Conservation (phyloP, 192 early-diverging fungal genomes). For the Allomyces javanicus region DNA sequence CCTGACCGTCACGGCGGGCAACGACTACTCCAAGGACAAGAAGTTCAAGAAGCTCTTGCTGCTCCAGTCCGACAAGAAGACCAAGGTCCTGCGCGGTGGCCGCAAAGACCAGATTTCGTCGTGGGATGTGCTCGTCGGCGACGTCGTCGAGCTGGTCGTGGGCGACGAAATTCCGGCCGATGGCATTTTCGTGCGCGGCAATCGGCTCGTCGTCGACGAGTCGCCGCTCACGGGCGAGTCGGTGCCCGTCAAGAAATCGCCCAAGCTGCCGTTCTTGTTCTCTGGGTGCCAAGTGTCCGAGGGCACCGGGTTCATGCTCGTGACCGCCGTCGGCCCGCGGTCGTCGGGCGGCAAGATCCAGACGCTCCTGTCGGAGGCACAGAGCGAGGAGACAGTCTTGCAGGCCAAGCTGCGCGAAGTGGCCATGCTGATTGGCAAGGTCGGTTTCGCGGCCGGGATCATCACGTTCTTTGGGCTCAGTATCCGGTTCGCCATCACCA, state of each 20-base stretch:
- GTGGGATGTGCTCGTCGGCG: conserved; percentile 34
- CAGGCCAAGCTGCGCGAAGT: conserved; percentile 34
- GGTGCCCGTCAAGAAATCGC: conserved; percentile 27
- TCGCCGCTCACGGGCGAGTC: conserved; percentile 39
- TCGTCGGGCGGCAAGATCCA: conserved; percentile 38
- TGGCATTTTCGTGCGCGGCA: conserved; percentile 27
- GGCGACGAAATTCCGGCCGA: conserved; percentile 40
- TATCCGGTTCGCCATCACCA: conserved; percentile 26
- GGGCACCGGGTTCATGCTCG: conserved; percentile 27
- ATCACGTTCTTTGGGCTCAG: conserved; percentile 30
- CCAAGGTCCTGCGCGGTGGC: conserved; percentile 30
- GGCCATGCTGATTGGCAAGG: conserved; percentile 35
- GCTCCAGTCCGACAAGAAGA: conserved; percentile 31
- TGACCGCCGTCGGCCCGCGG: conserved; percentile 26
- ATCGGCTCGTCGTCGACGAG: conserved; percentile 33
- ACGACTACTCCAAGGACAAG: conserved; percentile 35
- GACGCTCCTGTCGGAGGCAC: conserved; percentile 30
- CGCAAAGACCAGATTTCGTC: conserved; percentile 26
- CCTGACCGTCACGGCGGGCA: conserved; percentile 31
- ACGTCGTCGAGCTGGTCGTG: conserved; percentile 27
- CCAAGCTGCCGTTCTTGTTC: conserved; percentile 27
- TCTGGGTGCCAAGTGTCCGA: conserved; percentile 31
- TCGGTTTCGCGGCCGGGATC: conserved; percentile 36
- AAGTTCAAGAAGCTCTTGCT: conserved; percentile 39
- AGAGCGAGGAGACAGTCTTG: conserved; percentile 32